Conservation (phyloP, 176 grass and related monocot genomes). For the Metroxylon sagu region DNA sequence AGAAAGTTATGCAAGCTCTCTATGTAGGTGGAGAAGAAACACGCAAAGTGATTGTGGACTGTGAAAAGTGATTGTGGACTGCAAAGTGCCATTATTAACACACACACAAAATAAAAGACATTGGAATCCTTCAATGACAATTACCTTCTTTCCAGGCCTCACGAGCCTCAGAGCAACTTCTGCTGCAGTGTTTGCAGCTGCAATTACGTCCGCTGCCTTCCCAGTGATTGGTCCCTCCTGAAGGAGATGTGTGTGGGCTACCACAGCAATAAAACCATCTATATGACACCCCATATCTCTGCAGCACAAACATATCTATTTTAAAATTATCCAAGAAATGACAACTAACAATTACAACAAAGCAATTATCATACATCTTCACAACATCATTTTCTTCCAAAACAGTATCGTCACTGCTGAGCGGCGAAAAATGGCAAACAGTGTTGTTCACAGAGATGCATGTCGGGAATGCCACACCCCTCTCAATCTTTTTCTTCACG, state of each 20-base stretch:
- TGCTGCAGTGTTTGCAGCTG: conserved; percentile 83
- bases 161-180: conserved; percentile 91
- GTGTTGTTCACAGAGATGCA: conserved; percentile 92
- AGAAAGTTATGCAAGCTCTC: too few relatives aligned
- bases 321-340: neutral
- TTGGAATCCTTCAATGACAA: neutral
- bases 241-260: conserved; percentile 89
- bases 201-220: conserved; percentile 81
- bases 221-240: conserved; percentile 58
- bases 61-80: too few relatives aligned
- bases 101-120: neutral
- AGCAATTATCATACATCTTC: conserved; percentile 63
- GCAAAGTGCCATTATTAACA: too few relatives aligned
- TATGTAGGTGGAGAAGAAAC: too few relatives aligned
- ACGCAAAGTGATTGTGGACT: too few relatives aligned
- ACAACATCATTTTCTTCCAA: conserved; percentile 91
- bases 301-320: conserved; percentile 19
- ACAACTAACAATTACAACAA: neutral
- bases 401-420: conserved; percentile 64
- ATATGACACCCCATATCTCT: conserved; percentile 98
- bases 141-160: conserved; percentile 93
- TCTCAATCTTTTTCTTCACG: conserved; percentile 95
- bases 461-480: conserved; percentile 87
- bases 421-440: conserved; percentile 91
- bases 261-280: conserved; percentile 99